Evolutionary conservation across 129 eudicot species (phyloP).

Genomic region (Pittosporum tobira): DNA sequence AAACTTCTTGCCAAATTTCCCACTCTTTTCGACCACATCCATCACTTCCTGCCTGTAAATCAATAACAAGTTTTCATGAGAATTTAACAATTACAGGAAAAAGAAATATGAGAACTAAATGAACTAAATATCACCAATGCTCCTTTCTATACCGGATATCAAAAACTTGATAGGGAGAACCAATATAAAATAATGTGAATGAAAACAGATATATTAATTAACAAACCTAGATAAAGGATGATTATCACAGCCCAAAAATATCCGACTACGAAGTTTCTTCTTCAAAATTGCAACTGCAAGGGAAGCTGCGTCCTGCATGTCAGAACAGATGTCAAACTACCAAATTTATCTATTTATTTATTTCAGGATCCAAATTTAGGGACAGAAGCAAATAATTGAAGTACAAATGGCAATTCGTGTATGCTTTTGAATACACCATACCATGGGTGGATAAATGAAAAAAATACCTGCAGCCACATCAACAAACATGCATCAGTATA

Average conservation of each 20-base stretch:
- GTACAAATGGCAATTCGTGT: too few relatives aligned
- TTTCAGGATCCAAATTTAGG: too few relatives aligned
- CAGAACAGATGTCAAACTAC: constrained; percentile 8
- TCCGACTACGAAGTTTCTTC: constrained; percentile 53
- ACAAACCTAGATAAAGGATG: constrained; percentile 81
- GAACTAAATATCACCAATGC: background rate
- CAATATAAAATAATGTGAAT: background rate
- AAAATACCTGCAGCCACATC: too few relatives aligned
- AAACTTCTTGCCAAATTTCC: constrained; percentile 61
- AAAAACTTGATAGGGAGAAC: background rate
- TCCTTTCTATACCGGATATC: background rate
- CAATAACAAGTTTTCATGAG: constrained; percentile 1
- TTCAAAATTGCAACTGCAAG: constrained; percentile 64
- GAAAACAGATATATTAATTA: background rate
- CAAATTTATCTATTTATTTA: too few relatives aligned
- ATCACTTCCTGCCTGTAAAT: constrained; percentile 74
- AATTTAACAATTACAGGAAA: too few relatives aligned
- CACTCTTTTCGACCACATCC: constrained; percentile 83
- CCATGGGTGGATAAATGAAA: too few relatives aligned
- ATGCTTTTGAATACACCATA: too few relatives aligned
- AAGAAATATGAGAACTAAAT: background rate
- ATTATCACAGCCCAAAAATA: constrained; percentile 85
- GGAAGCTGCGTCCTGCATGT: constrained; percentile 77
- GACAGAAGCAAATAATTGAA: too few relatives aligned
- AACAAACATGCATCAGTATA: too few relatives aligned